Evolutionary conservation across 331 rosid species (phyloP), one percentile per base, ranked within the genome.

Genomic region (Acacia concinna): DNA sequence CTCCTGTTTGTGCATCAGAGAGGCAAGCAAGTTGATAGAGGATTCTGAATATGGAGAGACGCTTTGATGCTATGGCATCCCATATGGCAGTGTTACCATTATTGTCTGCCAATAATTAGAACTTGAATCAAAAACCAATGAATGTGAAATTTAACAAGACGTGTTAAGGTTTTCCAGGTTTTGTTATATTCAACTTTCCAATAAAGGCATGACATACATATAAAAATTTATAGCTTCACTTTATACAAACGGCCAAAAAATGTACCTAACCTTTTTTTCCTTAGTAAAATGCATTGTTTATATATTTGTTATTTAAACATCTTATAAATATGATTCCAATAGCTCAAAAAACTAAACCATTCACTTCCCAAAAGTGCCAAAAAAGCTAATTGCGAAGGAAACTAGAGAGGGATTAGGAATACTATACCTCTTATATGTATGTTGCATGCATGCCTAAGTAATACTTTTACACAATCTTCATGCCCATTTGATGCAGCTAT

Each of bases 401-500:
- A 32, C 41, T 74, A 43, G 37, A 38, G 34, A 66, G 13, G 79
- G 79, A 15, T 56, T 70, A 52, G 31, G 62, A 64, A 20, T 73
- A 25, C 59, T 38, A 11, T 79, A 92, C 97, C 97, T 86, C 70
- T 82, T 69, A 85, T 66, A 57, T 90, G 89, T 37, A 92, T 30
- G 81, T 87, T 86, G 83, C 92, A 87, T 12, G 84, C 63, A 74
- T 90, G 89, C 83, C 71, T 92, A 68, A 90, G 97, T 71, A 92
- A 88, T 59, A 86, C 94, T 79, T 82, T 76, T 10, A 90, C 90
- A 77, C 97, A 90, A 25, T 87, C 94, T 75, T 92, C 88, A 59
- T 89, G 92, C 20, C 97, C 97, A 78, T 90, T 80, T 62, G 91
- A 83, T 76, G 97, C 92, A 44, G 97, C 97, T 72, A 92, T 83